Evolutionary conservation across 495 filamentous ascomycete genomes (phyloP).

Genomic region (Chaetomidium leptoderma): DNA sequence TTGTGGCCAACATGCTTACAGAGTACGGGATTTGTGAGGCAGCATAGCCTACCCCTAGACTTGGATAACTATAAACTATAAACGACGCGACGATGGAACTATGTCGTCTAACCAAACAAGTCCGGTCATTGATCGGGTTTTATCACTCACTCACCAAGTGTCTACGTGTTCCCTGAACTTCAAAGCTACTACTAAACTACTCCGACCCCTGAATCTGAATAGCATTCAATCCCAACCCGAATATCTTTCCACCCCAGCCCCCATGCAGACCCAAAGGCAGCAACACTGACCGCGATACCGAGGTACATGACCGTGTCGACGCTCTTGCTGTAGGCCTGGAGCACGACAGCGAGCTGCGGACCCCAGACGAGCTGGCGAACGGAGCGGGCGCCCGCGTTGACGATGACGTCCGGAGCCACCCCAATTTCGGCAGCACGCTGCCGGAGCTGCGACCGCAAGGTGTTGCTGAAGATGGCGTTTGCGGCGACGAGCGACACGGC

Average conservation of each 20-base stretch:
- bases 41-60: too few relatives aligned
- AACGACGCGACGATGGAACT: too few relatives aligned
- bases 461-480: constrained; percentile 37
- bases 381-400: constrained; percentile 30
- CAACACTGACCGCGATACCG: not conserved
- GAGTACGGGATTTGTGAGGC: too few relatives aligned
- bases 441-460: constrained; percentile 24
- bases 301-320: constrained; percentile 20
- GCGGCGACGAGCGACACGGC: constrained; percentile 36
- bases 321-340: constrained; percentile 42
- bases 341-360: constrained; percentile 16
- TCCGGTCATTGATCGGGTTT: too few relatives aligned
- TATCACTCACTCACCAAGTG: too few relatives aligned
- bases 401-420: constrained; percentile 18
- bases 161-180: too few relatives aligned
- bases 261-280: constrained; percentile 1
- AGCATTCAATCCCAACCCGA: constrained; percentile 28
- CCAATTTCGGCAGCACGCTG: constrained; percentile 26
- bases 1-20: too few relatives aligned
- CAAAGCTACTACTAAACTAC: too few relatives aligned
- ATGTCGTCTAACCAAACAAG: too few relatives aligned
- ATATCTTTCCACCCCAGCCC: constrained; percentile 21
- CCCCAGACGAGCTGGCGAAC: not conserved
- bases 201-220: not conserved
- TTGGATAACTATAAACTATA: too few relatives aligned